phyloP scores from a whole-genome alignment of 1,284 basidiomycete species.

The Pisolithus thermaeus region DNA sequence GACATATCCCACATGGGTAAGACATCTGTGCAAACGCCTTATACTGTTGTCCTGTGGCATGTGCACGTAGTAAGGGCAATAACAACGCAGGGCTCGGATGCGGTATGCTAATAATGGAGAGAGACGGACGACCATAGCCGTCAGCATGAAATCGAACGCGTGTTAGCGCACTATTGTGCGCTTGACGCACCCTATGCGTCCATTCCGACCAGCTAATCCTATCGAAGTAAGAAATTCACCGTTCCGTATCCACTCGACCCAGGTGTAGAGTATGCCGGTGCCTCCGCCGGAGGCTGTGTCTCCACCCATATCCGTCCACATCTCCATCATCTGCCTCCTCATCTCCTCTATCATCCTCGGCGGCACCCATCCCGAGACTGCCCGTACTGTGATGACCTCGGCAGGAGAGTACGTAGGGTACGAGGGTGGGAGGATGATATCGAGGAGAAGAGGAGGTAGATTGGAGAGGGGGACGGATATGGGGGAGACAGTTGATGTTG shows the following conservation, averaged over 20 bases:
- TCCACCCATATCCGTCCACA: constrained; percentile 41
- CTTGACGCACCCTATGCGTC: constrained; percentile 39
- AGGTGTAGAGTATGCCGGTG: constrained; percentile 55
- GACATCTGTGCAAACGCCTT: constrained; percentile 54
- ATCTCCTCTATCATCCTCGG: constrained; percentile 27
- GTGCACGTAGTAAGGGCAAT: constrained; percentile 39
- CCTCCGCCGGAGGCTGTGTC: constrained; percentile 38
- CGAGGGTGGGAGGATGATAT: constrained; percentile 45
- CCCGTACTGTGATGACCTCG: constrained; percentile 46
- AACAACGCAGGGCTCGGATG: constrained; percentile 54
- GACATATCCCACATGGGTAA: constrained; percentile 65
- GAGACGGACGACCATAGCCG: too few relatives aligned
- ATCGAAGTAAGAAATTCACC: constrained; percentile 51
- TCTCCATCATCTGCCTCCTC: constrained; percentile 36
- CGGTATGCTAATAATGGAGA: constrained; percentile 36
- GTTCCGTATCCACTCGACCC: constrained; percentile 64
- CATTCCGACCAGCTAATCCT: constrained; percentile 29
- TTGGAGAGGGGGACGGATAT: constrained; percentile 16
- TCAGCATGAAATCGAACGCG: too few relatives aligned
- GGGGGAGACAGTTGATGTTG: neutral
- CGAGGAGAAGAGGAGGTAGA: constrained; percentile 59
- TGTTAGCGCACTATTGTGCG: constrained; percentile 5
- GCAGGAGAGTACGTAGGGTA: constrained; percentile 58
- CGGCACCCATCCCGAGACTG: constrained; percentile 57
- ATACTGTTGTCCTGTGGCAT: constrained; percentile 42